Percentiles rank a stretch among this genome's conserved stretches.
These are phyloP conservation scores for sunflower (Helianthus annuus) DNA, from an alignment of 129 eudicot genomes.

Conservation along the genomic window DNA sequence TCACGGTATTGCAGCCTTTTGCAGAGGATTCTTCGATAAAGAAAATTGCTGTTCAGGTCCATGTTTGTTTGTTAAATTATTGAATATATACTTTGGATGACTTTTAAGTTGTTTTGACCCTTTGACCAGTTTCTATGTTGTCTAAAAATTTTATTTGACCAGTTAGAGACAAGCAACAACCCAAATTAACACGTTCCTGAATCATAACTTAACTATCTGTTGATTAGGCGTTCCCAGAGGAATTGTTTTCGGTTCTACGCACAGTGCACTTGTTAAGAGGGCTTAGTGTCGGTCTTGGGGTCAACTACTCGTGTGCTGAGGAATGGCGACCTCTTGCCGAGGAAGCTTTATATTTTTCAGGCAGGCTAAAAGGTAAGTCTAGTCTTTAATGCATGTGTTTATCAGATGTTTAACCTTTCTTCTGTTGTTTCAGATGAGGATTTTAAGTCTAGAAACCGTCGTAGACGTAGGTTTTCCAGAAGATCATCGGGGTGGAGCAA, in stretches of 20 bases:
- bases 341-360: slow-evolving; percentile 74
- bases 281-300: slow-evolving; percentile 86
- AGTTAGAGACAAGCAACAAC: neutral
- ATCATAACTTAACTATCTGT: neutral
- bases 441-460: slow-evolving; percentile 32
- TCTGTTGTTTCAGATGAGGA: slow-evolving; percentile 25
- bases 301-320: slow-evolving; percentile 86
- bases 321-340: slow-evolving; percentile 97
- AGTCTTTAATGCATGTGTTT: neutral
- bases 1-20: slow-evolving; percentile 83
- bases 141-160: neutral
- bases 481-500: slow-evolving; percentile 23
- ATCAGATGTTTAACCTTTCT: slow-evolving; percentile 7
- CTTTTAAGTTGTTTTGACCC: neutral
- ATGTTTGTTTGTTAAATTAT: slow-evolving; percentile 1
- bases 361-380: slow-evolving; percentile 68
- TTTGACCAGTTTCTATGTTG: neutral
- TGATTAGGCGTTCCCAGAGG: slow-evolving; percentile 90
- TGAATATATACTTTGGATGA: neutral
- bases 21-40: slow-evolving; percentile 78
- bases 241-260: slow-evolving; percentile 88
- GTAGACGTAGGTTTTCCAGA: slow-evolving; percentile 21
- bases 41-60: slow-evolving; percentile 82
- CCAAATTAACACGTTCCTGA: neutral
- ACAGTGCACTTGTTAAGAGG: slow-evolving; percentile 93